Evolutionary conservation across 352 stramenopile genomes (phyloP).

Genomic region (Phytopythium helicoides): DNA sequence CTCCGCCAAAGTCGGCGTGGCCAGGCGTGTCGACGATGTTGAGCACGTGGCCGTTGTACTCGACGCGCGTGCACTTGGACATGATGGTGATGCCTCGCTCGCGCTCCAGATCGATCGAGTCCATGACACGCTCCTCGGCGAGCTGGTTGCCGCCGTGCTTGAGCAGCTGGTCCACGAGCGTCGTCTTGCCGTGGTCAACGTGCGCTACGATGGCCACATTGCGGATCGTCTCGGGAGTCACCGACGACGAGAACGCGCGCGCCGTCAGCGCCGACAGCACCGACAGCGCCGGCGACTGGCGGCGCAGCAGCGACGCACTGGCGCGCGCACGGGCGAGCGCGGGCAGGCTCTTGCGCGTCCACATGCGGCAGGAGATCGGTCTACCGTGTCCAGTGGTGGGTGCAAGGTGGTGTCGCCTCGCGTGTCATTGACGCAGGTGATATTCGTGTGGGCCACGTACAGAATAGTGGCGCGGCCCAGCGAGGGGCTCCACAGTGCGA

Average conservation of each 20-base stretch:
- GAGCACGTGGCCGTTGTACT: constrained; percentile 93
- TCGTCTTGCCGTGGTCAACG: constrained; percentile 99
- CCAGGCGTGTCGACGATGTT: constrained; percentile 98
- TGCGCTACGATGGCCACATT: constrained; percentile 93
- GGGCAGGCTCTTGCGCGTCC: constrained; percentile 53
- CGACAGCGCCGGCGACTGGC: constrained; percentile 12
- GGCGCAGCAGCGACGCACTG: constrained; percentile 20
- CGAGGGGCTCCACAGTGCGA: too few relatives aligned
- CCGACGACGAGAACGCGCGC: constrained; percentile 42
- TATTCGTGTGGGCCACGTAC: neutral
- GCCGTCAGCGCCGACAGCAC: constrained; percentile 9
- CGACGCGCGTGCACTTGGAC: constrained; percentile 96
- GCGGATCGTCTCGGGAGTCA: constrained; percentile 62
- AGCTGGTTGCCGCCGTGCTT: constrained; percentile 92
- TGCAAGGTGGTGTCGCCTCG: neutral
- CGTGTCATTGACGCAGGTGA: neutral
- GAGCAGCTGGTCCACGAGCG: constrained; percentile 97
- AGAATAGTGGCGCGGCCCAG: too few relatives aligned
- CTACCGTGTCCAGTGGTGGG: constrained; percentile 9
- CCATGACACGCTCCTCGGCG: constrained; percentile 94
- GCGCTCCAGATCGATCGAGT: constrained; percentile 97
- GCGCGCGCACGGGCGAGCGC: constrained; percentile 34
- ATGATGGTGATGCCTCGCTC: constrained; percentile 99
- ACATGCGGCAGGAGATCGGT: constrained; percentile 34
- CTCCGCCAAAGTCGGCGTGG: constrained; percentile 98